Percentiles rank a stretch among this genome's conserved stretches.
Conservation (phyloP, 371 early-diverging fungal genomes). For the Neoconidiobolus thromboides region DNA sequence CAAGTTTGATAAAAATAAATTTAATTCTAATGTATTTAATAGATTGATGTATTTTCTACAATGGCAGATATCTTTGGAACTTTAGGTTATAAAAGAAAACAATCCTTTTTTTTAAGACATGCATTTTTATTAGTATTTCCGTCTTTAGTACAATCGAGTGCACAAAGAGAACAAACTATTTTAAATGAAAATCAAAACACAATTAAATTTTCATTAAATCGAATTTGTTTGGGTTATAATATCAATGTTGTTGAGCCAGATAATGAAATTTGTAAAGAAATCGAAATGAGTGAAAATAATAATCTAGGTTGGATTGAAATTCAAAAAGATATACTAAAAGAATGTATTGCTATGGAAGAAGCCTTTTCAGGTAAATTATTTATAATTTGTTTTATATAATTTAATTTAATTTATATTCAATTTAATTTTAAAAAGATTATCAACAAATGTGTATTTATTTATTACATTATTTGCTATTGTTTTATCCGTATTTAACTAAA, state of each 20-base stretch:
- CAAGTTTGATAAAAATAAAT: background rate
- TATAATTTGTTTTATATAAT: background rate
- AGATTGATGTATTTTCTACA: background rate
- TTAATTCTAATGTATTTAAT: background rate
- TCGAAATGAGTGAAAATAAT: no score
- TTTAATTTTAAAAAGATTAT: background rate
- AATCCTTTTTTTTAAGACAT: conserved; percentile 1
- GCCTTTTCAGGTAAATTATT: background rate
- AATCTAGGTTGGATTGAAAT: background rate
- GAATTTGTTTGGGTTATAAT: background rate
- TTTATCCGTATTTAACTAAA: conserved; percentile 1
- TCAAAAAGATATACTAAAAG: background rate
- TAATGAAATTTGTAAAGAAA: background rate
- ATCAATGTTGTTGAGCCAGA: background rate
- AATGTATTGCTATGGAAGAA: background rate
- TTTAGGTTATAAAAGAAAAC: background rate
- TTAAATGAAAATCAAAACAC: background rate
- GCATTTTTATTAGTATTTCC: background rate
- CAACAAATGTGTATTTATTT: background rate
- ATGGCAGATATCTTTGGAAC: conserved; percentile 3
- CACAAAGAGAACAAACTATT: background rate
- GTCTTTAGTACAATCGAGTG: background rate
- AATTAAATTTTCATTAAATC: background rate
- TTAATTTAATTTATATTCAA: background rate
- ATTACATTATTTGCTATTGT: background rate